These are phyloP conservation scores for Jaltomata sinuosa DNA, from an alignment of 257 asterid genomes.

Conservation along the genomic window DNA sequence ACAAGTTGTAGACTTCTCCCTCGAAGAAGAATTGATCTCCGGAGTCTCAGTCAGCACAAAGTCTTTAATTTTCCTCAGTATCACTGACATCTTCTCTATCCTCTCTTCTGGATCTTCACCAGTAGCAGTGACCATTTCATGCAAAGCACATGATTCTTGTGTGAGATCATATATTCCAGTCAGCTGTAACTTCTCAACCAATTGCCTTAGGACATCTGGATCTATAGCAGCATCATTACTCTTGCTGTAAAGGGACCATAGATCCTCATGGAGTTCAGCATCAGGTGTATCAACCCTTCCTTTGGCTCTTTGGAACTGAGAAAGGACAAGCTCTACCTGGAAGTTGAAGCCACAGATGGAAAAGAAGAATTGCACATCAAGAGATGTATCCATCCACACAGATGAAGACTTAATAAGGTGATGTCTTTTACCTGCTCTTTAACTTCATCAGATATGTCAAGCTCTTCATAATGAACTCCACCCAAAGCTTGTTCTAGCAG, in stretches of 20 bases:
- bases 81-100: constrained; percentile 92
- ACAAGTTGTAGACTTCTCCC: constrained; percentile 42
- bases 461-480: constrained; percentile 67
- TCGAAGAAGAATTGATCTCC: constrained; percentile 27
- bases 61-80: constrained; percentile 79
- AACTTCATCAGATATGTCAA: constrained; percentile 92
- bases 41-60: constrained; percentile 84
- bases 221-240: constrained; percentile 34
- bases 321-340: constrained; percentile 95
- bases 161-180: constrained; percentile 71
- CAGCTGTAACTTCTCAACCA: constrained; percentile 78
- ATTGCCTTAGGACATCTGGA: constrained; percentile 42
- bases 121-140: constrained; percentile 79
- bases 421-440: constrained; percentile 68
- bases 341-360: background rate
- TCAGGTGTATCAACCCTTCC: constrained; percentile 83
- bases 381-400: background rate
- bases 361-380: background rate
- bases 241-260: constrained; percentile 45
- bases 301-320: constrained; percentile 96
- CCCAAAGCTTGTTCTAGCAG: constrained; percentile 77
- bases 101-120: constrained; percentile 86
- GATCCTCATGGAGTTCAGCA: constrained; percentile 66
- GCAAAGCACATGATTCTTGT: constrained; percentile 94
- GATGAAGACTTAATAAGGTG: background rate